Conservation (phyloP, 345 rosid genomes). For the Orychophragmus violaceus region DNA sequence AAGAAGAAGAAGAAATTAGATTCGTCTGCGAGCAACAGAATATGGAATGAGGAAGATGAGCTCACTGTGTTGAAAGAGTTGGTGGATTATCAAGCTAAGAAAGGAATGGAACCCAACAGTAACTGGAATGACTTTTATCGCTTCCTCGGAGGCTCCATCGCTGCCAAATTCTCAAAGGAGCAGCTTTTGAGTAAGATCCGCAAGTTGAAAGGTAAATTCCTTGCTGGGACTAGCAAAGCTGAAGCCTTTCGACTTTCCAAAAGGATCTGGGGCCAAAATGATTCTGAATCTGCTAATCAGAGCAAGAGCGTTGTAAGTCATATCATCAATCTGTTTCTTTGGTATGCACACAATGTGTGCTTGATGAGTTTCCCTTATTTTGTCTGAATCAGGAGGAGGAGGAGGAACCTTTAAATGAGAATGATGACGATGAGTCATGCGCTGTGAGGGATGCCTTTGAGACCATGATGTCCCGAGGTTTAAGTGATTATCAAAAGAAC, state of each 20-base stretch:
- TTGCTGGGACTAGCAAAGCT: not conserved
- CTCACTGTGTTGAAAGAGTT: not conserved
- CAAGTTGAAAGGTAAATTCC: not conserved
- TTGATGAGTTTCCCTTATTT: not conserved
- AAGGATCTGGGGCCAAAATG: not conserved
- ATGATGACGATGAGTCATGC: not conserved
- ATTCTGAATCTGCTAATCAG: not conserved
- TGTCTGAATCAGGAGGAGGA: not conserved
- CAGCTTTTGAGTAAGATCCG: not conserved
- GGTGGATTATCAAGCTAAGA: not conserved
- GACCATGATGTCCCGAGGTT: not conserved
- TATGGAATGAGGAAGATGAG: conserved; percentile 1
- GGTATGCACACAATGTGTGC: not conserved
- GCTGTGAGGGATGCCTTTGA: conserved; percentile 22
- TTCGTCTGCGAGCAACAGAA: not conserved
- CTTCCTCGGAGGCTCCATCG: not conserved
- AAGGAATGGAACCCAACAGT: not conserved
- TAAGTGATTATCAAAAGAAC: conserved; percentile 15
- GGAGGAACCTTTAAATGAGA: not conserved
- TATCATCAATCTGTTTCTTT: not conserved
- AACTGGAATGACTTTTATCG: not conserved
- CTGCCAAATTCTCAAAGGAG: not conserved
- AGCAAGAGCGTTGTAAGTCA: not conserved
- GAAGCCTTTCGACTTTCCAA: not conserved
- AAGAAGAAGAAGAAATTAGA: not conserved